Conservation (phyloP, 139 green algal genomes). For the Chlamydomonas sphaeroides region DNA sequence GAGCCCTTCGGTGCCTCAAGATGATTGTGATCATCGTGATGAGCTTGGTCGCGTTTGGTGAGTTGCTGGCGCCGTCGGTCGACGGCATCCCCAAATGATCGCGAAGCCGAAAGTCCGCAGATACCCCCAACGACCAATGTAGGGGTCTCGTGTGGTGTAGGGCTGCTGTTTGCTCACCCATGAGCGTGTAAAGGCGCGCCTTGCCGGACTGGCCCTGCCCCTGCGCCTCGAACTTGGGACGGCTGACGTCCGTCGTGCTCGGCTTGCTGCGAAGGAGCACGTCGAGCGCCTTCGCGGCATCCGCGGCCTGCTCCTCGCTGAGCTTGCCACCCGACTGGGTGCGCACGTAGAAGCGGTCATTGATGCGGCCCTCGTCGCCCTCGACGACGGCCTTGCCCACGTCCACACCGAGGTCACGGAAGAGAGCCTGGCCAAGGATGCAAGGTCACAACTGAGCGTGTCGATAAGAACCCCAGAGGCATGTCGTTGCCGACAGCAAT, state of each 20-base stretch:
- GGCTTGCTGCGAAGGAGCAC: slow-evolving; percentile 53
- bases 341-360: slow-evolving; percentile 89
- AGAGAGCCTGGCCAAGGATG: slow-evolving; percentile 40
- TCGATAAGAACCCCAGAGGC: neutral
- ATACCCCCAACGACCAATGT: no score
- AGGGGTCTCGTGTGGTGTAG: no score
- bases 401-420: slow-evolving; percentile 87
- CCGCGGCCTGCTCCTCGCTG: slow-evolving; percentile 51
- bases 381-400: slow-evolving; percentile 71
- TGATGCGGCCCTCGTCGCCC: slow-evolving; percentile 52
- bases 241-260: neutral
- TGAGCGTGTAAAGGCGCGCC: slow-evolving; percentile 83
- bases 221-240: slow-evolving; percentile 56
- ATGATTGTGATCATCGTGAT: no score
- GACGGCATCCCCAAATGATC: neutral
- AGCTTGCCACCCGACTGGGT: slow-evolving; percentile 70
- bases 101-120: no score
- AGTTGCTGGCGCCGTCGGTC: no score
- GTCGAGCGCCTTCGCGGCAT: slow-evolving; percentile 69
- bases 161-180: no score
- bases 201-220: slow-evolving; percentile 39
- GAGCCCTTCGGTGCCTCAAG: no score
- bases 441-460: neutral
- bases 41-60: no score
- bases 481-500: neutral